phyloP scores from a whole-genome alignment of 1,284 basidiomycete genomes.

The Laetiporus sulphureus region DNA sequence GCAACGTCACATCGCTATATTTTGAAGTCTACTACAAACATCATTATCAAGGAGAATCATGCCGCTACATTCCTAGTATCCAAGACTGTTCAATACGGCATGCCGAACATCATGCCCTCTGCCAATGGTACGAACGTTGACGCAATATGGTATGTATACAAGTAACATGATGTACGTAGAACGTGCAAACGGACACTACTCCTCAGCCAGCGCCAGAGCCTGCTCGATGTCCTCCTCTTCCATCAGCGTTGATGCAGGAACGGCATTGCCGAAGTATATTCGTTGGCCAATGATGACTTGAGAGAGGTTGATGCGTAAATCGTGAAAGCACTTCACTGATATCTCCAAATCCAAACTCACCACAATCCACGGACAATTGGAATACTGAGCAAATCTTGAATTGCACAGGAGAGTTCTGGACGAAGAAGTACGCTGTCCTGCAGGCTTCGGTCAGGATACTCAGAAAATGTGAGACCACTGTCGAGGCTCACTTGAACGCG shows the following conservation, averaged over 20 bases:
- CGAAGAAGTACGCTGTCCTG: slow-evolving; percentile 77
- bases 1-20: too few species aligned
- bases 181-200: slow-evolving; percentile 27
- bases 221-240: slow-evolving; percentile 70
- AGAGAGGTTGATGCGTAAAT: not conserved
- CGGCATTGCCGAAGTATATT: slow-evolving; percentile 58
- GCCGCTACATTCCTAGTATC: too few species aligned
- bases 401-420: slow-evolving; percentile 62
- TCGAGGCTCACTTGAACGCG: slow-evolving; percentile 61
- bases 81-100: too few species aligned
- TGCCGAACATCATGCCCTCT: not conserved
- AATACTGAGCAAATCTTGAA: slow-evolving; percentile 79
- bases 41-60: not conserved
- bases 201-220: slow-evolving; percentile 55
- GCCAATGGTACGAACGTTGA: not conserved
- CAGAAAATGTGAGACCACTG: not conserved
- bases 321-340: not conserved
- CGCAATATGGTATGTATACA: slow-evolving; percentile 1
- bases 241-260: slow-evolving; percentile 42
- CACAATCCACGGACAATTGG: slow-evolving; percentile 70
- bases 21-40: too few species aligned
- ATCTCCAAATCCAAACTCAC: slow-evolving; percentile 45
- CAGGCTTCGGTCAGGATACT: not conserved
- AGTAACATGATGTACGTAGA: not conserved
- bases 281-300: slow-evolving; percentile 68